These are phyloP conservation scores for Silene noctiflora DNA, from an alignment of 179 eudicot species.

Conservation along the genomic window DNA sequence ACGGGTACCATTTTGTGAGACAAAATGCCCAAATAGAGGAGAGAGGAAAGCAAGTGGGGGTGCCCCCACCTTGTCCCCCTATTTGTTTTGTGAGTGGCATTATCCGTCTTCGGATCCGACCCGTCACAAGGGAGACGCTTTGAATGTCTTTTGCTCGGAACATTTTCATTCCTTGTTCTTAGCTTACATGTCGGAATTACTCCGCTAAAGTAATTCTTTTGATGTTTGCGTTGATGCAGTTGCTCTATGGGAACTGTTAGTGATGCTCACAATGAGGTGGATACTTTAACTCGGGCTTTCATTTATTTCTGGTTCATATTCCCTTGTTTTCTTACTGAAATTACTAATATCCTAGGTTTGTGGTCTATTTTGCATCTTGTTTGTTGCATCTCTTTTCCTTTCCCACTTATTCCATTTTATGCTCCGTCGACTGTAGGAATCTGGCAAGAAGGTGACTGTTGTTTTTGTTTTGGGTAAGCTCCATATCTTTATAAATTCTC, in stretches of 20 bases:
- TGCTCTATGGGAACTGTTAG: slow-evolving; percentile 42
- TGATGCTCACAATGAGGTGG: slow-evolving; percentile 41
- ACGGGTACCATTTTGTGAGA: no score
- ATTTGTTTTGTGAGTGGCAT: no score
- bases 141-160: background rate
- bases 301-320: background rate
- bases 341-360: background rate
- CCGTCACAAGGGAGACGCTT: no score
- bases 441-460: slow-evolving; percentile 55
- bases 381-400: background rate
- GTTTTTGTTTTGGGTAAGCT: slow-evolving; percentile 81
- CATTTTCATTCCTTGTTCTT: background rate
- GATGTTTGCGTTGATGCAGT: slow-evolving; percentile 30
- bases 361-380: background rate
- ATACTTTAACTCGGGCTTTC: slow-evolving; percentile 1
- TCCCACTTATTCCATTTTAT: slow-evolving; percentile 10
- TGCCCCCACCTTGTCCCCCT: no score
- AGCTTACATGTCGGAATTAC: background rate
- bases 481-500: slow-evolving; percentile 1
- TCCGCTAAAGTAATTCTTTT: background rate
- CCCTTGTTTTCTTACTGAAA: slow-evolving; percentile 10
- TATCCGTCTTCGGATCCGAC: no score
- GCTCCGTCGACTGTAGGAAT: slow-evolving; percentile 42
- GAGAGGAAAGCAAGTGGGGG: no score
- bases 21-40: no score